Conservation (phyloP, 2,329 filamentous ascomycete genomes). For the Westerdykella aurantiaca region DNA sequence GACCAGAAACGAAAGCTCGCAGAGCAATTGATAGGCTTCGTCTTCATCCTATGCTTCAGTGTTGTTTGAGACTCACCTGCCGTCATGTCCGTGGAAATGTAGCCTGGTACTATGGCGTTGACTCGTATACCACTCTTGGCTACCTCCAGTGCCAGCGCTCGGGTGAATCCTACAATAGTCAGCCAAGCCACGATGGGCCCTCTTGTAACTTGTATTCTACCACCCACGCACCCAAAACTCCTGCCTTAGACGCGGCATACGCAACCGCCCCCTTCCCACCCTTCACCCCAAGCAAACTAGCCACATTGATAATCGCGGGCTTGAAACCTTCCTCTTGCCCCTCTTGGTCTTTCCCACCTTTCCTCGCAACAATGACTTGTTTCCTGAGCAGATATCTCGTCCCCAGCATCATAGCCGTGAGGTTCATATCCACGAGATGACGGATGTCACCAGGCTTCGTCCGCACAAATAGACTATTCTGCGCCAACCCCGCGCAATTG, state of each 20-base stretch:
- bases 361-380: constrained; percentile 7
- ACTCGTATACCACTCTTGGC: constrained; percentile 60
- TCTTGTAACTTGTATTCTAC: neutral
- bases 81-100: constrained; percentile 78
- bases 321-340: constrained; percentile 3
- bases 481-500: constrained; percentile 72
- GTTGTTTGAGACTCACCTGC: constrained; percentile 45
- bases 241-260: constrained; percentile 77
- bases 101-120: constrained; percentile 77
- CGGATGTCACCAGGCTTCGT: constrained; percentile 50
- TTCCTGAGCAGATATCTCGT: constrained; percentile 50
- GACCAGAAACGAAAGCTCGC: neutral
- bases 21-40: neutral
- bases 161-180: constrained; percentile 54
- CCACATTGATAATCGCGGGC: constrained; percentile 69
- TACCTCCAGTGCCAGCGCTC: constrained; percentile 59
- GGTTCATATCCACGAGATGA: constrained; percentile 62
- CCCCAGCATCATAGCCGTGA: constrained; percentile 59
- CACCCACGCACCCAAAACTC: constrained; percentile 56
- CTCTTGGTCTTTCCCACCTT: constrained; percentile 29
- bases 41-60: neutral
- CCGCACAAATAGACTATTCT: constrained; percentile 58
- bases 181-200: neutral
- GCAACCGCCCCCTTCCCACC: constrained; percentile 65
- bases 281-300: constrained; percentile 65